Base-by-base conservation (phyloP, 257 asterid species). In the Eustoma russellianum region DNA sequence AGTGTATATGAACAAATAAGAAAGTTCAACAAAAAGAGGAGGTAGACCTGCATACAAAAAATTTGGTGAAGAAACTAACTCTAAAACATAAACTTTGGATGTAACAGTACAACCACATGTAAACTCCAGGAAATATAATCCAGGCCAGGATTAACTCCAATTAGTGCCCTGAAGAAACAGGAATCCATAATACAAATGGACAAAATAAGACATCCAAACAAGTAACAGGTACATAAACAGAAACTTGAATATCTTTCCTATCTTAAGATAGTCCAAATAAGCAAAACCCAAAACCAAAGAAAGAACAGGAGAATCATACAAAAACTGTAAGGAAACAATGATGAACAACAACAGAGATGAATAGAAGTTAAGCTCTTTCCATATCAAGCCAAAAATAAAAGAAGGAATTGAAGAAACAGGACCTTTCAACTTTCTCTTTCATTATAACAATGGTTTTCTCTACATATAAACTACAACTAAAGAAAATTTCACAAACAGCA, bases 41-140 rank as follows among this genome's bases (percentile, higher is more conserved):
- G n/a, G n/a, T n/a, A n/a, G 54, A 53, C 2, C 30, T 24, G 30
- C 30, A 30, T 28, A 52, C 5, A 33, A 52, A 15, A 40, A 14
- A 41, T 5, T 3, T 33, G 33, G 48, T 34, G 2, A 61, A 61
- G 44, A 33, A 30, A 60, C 51, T 7, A 61, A 47, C 17, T 14
- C 28, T 7, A n/a, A 54, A 57, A 48, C 41, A 24, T 41, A 52
- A 45, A 24, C 48, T 48, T 64, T 56, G 46, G 63, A 64, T 64
- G 63, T 28, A 63, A 64, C 69, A 64, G 69, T 64, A 41, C 40
- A 48, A 17, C 41, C 41, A 63, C 16, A 53, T 33, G 57, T 56
- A 16, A 33, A 3, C 46, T 45, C 18, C 51, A 48, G 46, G 51
- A 50, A 58, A 41, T 61, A 61, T 61, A 59, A 48, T 64, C 49